phyloP scores from a whole-genome alignment of 805 yeast species.

The Tetrapisispora namnaoensis region DNA sequence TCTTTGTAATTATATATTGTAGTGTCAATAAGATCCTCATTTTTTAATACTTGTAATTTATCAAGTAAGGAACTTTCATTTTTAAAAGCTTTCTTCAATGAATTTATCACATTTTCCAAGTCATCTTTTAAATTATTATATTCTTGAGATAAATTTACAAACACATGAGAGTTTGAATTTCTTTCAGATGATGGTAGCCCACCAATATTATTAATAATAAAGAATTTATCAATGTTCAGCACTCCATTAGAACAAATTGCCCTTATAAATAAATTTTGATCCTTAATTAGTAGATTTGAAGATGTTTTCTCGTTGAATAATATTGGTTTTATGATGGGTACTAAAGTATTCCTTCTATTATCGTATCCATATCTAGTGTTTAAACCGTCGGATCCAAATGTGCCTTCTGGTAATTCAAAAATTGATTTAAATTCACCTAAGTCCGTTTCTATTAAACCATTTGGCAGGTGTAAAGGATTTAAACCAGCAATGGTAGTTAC shows the following conservation, averaged over 20 bases:
- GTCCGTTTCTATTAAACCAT: slow-evolving; percentile 11
- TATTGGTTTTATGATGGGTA: slow-evolving; percentile 52
- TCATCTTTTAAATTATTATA: slow-evolving; percentile 18
- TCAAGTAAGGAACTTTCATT: slow-evolving; percentile 13
- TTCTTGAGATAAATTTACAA: slow-evolving; percentile 78
- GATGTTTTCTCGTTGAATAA: slow-evolving; percentile 49
- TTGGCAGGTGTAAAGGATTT: slow-evolving; percentile 20
- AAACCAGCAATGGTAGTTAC: slow-evolving; percentile 15
- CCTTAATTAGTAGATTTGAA: slow-evolving; percentile 31
- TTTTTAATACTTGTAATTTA: slow-evolving; percentile 2
- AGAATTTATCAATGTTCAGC: slow-evolving; percentile 58
- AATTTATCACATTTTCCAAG: slow-evolving; percentile 5
- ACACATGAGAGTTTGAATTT: slow-evolving; percentile 73
- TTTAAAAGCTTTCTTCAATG: slow-evolving; percentile 8
- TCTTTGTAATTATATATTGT: slow-evolving; percentile 1
- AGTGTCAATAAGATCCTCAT: slow-evolving; percentile 10
- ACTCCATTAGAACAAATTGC: slow-evolving; percentile 26
- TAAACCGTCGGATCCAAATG: neutral
- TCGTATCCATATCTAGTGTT: neutral
- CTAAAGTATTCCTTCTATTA: slow-evolving; percentile 17
- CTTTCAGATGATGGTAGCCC: slow-evolving; percentile 88
- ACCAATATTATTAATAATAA: slow-evolving; percentile 71
- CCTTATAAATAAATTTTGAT: slow-evolving; percentile 31
- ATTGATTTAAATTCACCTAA: slow-evolving; percentile 14
- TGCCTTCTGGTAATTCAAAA: slow-evolving; percentile 1